Evolutionary conservation across 371 early-diverging fungal species (phyloP).

Genomic region (Syncephalastrum racemosum): DNA sequence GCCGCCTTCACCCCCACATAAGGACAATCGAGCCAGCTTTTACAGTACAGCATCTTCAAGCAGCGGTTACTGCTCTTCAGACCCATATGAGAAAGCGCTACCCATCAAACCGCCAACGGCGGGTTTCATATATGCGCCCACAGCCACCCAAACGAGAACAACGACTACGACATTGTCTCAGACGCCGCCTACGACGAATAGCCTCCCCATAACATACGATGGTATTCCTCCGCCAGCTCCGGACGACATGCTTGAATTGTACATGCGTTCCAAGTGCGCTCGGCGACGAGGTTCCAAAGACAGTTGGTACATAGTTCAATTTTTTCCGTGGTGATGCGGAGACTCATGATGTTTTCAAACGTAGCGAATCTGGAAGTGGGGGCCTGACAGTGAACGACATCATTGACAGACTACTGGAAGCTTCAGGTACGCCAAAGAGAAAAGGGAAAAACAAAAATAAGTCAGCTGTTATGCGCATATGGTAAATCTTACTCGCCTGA

Average conservation of each 20-base stretch:
- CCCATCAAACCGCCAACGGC: conserved; percentile 5
- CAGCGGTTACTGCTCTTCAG: too few species aligned
- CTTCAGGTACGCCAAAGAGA: conserved; percentile 21
- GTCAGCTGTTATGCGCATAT: conserved; percentile 1
- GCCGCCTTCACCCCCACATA: too few species aligned
- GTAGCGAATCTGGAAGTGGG: conserved; percentile 38
- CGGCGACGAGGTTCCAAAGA: conserved; percentile 43
- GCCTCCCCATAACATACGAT: too few species aligned
- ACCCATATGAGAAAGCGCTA: too few species aligned
- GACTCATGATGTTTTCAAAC: not conserved
- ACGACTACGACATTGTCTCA: not conserved
- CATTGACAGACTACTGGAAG: conserved; percentile 31
- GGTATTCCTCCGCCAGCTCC: too few species aligned
- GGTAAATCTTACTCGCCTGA: not conserved
- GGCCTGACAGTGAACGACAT: conserved; percentile 43
- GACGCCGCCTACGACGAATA: too few species aligned
- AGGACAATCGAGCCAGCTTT: too few species aligned
- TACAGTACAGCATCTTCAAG: too few species aligned
- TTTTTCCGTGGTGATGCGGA: not conserved
- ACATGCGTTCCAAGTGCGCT: not conserved
- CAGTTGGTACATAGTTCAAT: conserved; percentile 30
- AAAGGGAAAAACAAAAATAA: not conserved
- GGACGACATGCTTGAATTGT: too few species aligned
- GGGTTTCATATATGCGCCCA: conserved; percentile 38
- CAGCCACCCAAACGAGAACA: conserved; percentile 6